These are phyloP conservation scores for Botrytis pseudocinerea DNA, from an alignment of 2,329 filamentous ascomycete genomes.

Conservation along the genomic window DNA sequence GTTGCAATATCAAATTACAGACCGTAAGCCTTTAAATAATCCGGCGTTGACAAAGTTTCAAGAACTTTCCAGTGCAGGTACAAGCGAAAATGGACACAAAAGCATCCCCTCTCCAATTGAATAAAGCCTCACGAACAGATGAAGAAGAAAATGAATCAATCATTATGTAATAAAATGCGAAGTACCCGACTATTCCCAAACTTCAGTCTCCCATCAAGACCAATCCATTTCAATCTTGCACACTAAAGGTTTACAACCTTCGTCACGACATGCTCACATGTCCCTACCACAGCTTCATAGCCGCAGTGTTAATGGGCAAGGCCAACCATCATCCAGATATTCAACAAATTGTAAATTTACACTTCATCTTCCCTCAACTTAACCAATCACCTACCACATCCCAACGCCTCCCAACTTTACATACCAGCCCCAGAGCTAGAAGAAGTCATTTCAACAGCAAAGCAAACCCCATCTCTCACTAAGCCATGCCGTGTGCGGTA, in stretches of 20 bases:
- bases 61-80: too few species aligned
- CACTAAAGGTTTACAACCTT: background rate
- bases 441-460: too few species aligned
- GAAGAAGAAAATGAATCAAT: background rate
- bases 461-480: background rate
- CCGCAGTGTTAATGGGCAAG: accelerated
- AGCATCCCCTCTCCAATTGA: accelerated
- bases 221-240: background rate
- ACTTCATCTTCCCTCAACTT: background rate
- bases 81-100: background rate
- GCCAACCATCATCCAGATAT: background rate
- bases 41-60: too few species aligned
- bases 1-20: too few species aligned
- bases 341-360: background rate
- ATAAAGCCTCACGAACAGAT: background rate
- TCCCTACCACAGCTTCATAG: background rate
- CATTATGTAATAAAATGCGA: background rate
- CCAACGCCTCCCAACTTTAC: too few species aligned
- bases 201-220: background rate
- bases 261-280: too few species aligned
- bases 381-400: too few species aligned
- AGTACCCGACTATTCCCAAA: background rate
- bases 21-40: too few species aligned
- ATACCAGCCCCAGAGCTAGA: too few species aligned
- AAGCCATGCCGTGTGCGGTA: background rate